Evolutionary conservation across 139 green algal genomes (phyloP).

Genomic region (Tetradesmus obliquus): DNA sequence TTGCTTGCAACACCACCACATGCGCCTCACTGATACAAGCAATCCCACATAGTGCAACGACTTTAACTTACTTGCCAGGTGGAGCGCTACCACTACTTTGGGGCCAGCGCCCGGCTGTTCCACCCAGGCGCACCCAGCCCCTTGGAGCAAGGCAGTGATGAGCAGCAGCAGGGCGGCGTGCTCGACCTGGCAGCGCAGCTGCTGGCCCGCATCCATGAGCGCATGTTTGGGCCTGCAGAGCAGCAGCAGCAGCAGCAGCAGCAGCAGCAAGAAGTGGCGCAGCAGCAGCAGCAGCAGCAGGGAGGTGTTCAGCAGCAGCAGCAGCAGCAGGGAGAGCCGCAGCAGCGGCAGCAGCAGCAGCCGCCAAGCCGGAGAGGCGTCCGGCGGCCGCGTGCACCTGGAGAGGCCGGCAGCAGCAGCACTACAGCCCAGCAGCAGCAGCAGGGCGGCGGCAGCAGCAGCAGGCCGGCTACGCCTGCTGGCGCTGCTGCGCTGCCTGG

Average conservation of each 20-base stretch:
- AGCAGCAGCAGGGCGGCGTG: conserved; percentile 8
- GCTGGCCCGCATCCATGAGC: conserved; percentile 18
- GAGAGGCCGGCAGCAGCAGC: not conserved
- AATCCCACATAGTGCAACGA: no score
- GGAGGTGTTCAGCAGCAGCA: conserved; percentile 1
- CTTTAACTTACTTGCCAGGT: conserved; percentile 42
- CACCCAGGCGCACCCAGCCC: conserved; percentile 53
- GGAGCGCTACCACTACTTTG: conserved; percentile 95
- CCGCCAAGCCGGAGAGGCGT: not conserved
- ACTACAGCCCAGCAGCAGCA: not conserved
- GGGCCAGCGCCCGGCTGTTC: conserved; percentile 57
- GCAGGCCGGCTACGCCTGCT: not conserved
- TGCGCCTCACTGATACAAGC: no score
- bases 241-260: conserved; percentile 32
- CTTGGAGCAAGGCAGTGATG: conserved; percentile 60
- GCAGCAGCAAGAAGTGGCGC: not conserved
- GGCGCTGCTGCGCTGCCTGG: not conserved
- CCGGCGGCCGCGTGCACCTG: not conserved
- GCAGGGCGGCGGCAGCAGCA: not conserved
- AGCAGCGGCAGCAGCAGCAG: conserved; percentile 38
- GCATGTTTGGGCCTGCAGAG: conserved; percentile 1
- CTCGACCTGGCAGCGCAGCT: conserved; percentile 21
- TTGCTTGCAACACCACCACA: no score
- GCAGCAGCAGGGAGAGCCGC: conserved; percentile 11
- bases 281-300: conserved; percentile 21